These are phyloP conservation scores for Sclerotinia borealis DNA, from an alignment of 2,329 filamentous ascomycete species.

Conservation along the genomic window DNA sequence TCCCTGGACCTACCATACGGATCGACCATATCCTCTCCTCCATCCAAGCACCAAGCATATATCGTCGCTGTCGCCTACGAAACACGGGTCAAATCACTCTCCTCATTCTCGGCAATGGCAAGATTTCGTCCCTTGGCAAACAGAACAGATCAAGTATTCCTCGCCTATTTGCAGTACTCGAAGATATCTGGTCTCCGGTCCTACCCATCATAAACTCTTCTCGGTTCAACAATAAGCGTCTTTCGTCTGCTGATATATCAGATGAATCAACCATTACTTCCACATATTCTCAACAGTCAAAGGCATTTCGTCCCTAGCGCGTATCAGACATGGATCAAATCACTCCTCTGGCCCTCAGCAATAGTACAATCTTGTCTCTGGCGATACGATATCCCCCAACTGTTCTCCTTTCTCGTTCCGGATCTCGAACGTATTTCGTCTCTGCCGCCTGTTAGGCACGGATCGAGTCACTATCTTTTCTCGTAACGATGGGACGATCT, in stretches of 20 bases:
- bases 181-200: too few species aligned
- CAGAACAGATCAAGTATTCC: background rate
- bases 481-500: background rate
- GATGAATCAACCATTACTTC: background rate
- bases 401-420: background rate
- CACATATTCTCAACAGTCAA: too few species aligned
- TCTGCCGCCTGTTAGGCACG: background rate
- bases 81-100: background rate
- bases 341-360: background rate
- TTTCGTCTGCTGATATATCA: background rate
- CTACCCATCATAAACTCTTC: background rate
- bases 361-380: background rate
- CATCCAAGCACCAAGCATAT: background rate
- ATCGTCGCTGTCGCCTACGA: background rate
- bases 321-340: background rate
- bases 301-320: background rate
- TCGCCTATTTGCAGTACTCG: background rate
- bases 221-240: background rate
- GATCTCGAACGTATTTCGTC: background rate
- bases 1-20: background rate
- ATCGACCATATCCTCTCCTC: background rate
- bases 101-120: background rate
- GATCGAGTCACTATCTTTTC: background rate
- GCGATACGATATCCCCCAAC: background rate
- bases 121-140: background rate